Evolutionary conservation across 1,284 basidiomycete species (phyloP), one percentile per base, ranked within the genome.

Genomic region (Pholiota adiposa): DNA sequence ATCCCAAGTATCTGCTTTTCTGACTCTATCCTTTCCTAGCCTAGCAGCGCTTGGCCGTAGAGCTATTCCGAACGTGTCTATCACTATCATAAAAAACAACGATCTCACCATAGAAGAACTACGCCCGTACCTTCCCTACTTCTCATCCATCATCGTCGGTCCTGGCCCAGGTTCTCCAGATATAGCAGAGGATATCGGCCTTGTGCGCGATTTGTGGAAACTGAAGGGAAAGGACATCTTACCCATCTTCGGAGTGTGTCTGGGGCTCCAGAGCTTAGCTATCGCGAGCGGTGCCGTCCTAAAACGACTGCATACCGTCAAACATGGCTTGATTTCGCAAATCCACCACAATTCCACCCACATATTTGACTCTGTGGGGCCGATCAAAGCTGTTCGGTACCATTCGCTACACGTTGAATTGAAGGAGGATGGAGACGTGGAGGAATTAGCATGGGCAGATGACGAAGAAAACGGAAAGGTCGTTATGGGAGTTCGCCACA

Each of bases 191-290:
- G 92, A 93, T 61, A 80, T 92, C 52, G 90, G 90, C 12, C 69
- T 92, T 41, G 80, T 92, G 54, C 82, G 77, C 55, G 75, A 87
- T 61, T 72, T 93, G 3, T 93, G 92, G 88, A 83, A 79, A 43
- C 68, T 91, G 21, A 65, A 79, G 8, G 79, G 83, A 16, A 69
- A 75, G 7, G 67, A 80, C 33, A 59, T 91, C 31, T 66, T 92
- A 1, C 94, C 94, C 1, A 83, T 94, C 43, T 90, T 96, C 61
- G 94, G 94, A 2, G 89, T 98, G 3, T 98, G 96, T 70, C 82
- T 98, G 11, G 97, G 97, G 0, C 85, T 96, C 56, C 97, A 98
- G 73, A 96, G 95, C 60, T 82, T 98, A 34, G 92, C 86, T 0
- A 80, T 92, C 7, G 89, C 89, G 53, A 88, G 85, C 65, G 95